Evolutionary conservation across 495 filamentous ascomycete species (phyloP).

Genomic region (Xylaria venustula): DNA sequence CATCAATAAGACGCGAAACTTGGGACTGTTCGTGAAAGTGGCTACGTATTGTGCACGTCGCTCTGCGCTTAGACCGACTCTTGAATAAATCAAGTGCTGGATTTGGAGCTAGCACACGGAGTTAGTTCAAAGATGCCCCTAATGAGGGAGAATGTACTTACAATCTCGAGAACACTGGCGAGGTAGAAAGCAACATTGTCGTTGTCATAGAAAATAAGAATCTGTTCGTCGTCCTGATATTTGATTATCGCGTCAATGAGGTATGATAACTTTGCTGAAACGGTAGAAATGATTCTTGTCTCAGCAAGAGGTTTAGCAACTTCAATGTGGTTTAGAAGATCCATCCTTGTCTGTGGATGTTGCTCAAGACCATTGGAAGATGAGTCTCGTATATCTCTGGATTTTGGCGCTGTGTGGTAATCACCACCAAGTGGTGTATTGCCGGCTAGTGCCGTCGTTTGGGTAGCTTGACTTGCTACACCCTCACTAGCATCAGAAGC

Average conservation of each 20-base stretch:
- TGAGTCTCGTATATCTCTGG: constrained; percentile 7
- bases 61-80: constrained; percentile 54
- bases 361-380: neutral
- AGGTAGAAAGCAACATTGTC: constrained; percentile 82
- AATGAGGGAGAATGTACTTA: constrained; percentile 18
- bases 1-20: constrained; percentile 76
- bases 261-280: constrained; percentile 86
- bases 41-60: constrained; percentile 70
- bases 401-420: constrained; percentile 23
- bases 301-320: constrained; percentile 52
- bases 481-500: constrained; percentile 13
- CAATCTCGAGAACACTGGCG: constrained; percentile 74
- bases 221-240: constrained; percentile 73
- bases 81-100: constrained; percentile 80
- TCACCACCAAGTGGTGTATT: constrained; percentile 37
- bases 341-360: neutral
- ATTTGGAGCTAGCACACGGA: constrained; percentile 52
- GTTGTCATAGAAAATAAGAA: constrained; percentile 89
- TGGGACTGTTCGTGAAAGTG: constrained; percentile 67
- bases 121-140: constrained; percentile 13
- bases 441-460: constrained; percentile 33
- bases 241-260: constrained; percentile 68
- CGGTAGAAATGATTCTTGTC: constrained; percentile 70
- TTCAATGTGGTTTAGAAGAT: constrained; percentile 13
- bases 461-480: neutral